phyloP scores from a whole-genome alignment of 2,329 filamentous ascomycete species.

The Endoconidiophora polonica region DNA sequence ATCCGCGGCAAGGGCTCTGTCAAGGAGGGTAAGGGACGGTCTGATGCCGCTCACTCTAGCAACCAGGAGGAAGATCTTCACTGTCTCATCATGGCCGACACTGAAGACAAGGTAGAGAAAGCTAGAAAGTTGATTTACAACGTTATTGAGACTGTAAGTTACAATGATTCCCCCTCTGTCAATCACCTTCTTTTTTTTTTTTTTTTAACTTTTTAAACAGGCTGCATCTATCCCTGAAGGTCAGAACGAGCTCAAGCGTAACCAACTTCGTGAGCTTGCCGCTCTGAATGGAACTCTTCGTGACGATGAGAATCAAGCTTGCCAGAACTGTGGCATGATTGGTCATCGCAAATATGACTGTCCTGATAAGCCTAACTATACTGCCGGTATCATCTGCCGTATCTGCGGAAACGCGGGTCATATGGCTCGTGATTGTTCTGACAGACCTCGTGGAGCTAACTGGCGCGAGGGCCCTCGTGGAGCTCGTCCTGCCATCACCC shows the following conservation, averaged over 20 bases:
- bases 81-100: slow-evolving; percentile 98
- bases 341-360: slow-evolving; percentile 98
- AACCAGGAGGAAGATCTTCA: slow-evolving; percentile 99
- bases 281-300: slow-evolving; percentile 97
- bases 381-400: slow-evolving; percentile 97
- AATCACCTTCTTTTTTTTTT: background rate
- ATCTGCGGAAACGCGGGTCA: slow-evolving; percentile 96
- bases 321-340: slow-evolving; percentile 98
- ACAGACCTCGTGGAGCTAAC: slow-evolving; percentile 74
- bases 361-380: slow-evolving; percentile 93
- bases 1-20: slow-evolving; percentile 99
- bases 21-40: slow-evolving; percentile 98
- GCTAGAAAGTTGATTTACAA: slow-evolving; percentile 97
- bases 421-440: slow-evolving; percentile 95
- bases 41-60: slow-evolving; percentile 96
- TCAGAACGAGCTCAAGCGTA: slow-evolving; percentile 96
- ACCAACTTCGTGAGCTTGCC: slow-evolving; percentile 92
- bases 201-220: slow-evolving; percentile 29
- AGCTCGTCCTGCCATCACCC: slow-evolving; percentile 42
- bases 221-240: slow-evolving; percentile 96
- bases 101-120: slow-evolving; percentile 98
- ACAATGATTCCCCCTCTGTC: background rate
- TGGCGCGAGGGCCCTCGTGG: slow-evolving; percentile 55
- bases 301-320: slow-evolving; percentile 98
- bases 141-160: slow-evolving; percentile 87